Base-by-base conservation (phyloP, 768 basidiomycete genomes). In the Leccinum fibrillosum region DNA sequence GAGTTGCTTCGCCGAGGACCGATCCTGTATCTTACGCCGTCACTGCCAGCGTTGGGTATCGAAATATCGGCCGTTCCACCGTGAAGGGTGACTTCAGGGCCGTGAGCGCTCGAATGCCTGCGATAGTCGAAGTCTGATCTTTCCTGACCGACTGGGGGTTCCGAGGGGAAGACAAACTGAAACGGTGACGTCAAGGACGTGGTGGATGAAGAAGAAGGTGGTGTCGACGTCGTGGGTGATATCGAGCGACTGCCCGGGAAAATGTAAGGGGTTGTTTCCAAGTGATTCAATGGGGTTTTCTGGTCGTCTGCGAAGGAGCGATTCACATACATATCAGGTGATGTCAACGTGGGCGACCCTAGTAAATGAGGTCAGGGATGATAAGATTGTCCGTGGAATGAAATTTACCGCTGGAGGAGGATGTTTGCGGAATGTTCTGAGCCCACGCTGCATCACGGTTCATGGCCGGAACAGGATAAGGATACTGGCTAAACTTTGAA, bases 51-150 rank as follows among this genome's bases (percentile, higher is more conserved):
- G 25, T 80, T 76, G 54, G 80, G 63, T 47, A 85, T 68, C 19
- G 88, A 85, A 49, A 90, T 81, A 69, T 90, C 86, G 35, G 89
- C 84, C 6, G 85, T 87, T 57, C 87, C 88, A 49, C 86, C 86
- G 57, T 89, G 88, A 35, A 90, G 79, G 10, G 86, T 85, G 50
- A 89, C 80, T 59, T 89, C 85, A 45, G 86, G 75, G 58, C 75
- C 74, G 60, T 81, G 82, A 49, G 77, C 69, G 66, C 74, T 76
- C 26, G 82, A 76, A 61, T 81, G 79, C 58, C 85, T 82, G 64
- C 86, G 83, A 66, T 83, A 88, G 72, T 84, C 84, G 70, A 84
- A 87, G 51, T 88, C 86, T 56, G 82, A 49, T 49, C 84, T 80
- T 55, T 88, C 85, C 59, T 83, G 82, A 42, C 76, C 65, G 53